A percentile compares a stretch with the other conserved stretches of the same genome.
Evolutionary conservation across 768 basidiomycete species (phyloP).

Genomic region (Podaxis mareebaensis): DNA sequence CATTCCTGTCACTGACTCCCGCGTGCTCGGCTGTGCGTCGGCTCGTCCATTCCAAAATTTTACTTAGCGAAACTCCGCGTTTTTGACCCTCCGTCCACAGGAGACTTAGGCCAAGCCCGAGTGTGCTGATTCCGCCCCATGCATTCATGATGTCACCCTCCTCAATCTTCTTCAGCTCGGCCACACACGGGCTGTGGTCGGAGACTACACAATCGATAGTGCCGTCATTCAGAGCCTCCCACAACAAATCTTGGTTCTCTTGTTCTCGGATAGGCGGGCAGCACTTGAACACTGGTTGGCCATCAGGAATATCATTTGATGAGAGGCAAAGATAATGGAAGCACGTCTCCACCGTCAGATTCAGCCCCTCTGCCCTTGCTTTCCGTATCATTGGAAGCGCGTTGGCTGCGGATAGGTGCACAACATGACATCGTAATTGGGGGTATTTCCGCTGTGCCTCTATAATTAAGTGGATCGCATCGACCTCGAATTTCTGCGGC

Average conservation of each 20-base stretch:
- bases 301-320: constrained; percentile 70
- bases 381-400: constrained; percentile 77
- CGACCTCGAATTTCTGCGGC: constrained; percentile 75
- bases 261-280: constrained; percentile 88
- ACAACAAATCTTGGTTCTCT: constrained; percentile 72
- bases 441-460: constrained; percentile 63
- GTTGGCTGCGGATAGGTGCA: constrained; percentile 87
- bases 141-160: constrained; percentile 84
- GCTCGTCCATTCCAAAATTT: constrained; percentile 77
- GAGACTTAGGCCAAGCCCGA: constrained; percentile 87
- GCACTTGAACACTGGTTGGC: constrained; percentile 90
- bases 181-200: constrained; percentile 92
- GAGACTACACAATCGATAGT: constrained; percentile 92
- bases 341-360: constrained; percentile 93
- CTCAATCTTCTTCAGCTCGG: constrained; percentile 76
- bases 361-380: constrained; percentile 63
- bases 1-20: constrained; percentile 69
- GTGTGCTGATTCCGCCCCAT: constrained; percentile 93
- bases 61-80: constrained; percentile 54
- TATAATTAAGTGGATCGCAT: constrained; percentile 80
- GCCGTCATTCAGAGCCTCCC: constrained; percentile 81
- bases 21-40: constrained; percentile 78
- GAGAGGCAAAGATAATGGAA: constrained; percentile 92
- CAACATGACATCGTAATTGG: constrained; percentile 83
- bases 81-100: constrained; percentile 83